phyloP scores from a whole-genome alignment of 1,284 basidiomycete species.

The Amylostereum areolatum region DNA sequence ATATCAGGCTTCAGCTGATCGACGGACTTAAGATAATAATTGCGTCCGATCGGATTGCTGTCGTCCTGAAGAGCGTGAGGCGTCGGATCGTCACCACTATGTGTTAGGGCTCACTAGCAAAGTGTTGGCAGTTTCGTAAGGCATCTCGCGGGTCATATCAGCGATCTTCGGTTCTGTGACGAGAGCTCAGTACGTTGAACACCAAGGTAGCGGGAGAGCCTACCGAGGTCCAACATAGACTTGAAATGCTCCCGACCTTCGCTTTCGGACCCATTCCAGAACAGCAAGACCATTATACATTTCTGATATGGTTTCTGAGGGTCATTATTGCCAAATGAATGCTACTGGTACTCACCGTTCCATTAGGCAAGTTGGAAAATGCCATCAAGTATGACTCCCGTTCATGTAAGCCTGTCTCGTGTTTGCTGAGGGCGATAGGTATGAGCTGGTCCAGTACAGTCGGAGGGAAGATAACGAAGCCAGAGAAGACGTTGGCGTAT shows the following conservation, averaged over 20 bases:
- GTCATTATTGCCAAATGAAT: background rate
- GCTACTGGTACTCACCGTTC: background rate
- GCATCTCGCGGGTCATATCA: slow-evolving; percentile 35
- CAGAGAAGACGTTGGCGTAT: slow-evolving; percentile 35
- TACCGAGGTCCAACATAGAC: slow-evolving; percentile 35
- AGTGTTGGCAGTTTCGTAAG: slow-evolving; percentile 37
- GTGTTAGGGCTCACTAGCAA: slow-evolving; percentile 17
- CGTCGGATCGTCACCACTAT: background rate
- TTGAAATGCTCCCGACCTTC: slow-evolving; percentile 39
- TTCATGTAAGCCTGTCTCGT: background rate
- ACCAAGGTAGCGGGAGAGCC: slow-evolving; percentile 3
- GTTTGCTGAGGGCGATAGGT: background rate
- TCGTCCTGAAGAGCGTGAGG: slow-evolving; percentile 11
- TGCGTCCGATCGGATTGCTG: slow-evolving; percentile 12
- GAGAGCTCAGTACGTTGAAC: background rate
- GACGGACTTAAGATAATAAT: slow-evolving; percentile 17
- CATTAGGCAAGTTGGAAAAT: background rate
- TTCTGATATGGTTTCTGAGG: background rate
- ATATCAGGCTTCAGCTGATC: slow-evolving; percentile 2
- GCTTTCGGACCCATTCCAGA: slow-evolving; percentile 42
- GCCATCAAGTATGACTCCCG: background rate
- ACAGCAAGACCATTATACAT: slow-evolving; percentile 22
- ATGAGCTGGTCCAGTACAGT: background rate
- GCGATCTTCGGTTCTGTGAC: slow-evolving; percentile 26
- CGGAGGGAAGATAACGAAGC: slow-evolving; percentile 28